Evolutionary conservation across 805 yeast species (phyloP), one percentile per base, ranked within the genome.

Genomic region (Candida morakotiae): DNA sequence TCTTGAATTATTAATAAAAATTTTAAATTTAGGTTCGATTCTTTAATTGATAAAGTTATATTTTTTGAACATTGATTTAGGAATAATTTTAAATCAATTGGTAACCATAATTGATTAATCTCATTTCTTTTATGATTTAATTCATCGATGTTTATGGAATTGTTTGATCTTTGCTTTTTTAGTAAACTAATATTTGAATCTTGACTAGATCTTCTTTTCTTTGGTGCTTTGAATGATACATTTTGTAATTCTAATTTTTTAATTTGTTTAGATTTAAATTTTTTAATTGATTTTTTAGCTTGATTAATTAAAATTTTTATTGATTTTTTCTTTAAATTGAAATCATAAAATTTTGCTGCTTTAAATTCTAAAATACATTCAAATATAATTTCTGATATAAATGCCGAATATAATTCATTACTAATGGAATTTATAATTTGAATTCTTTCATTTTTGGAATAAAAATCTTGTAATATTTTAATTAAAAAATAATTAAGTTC

Each of bases 321-420:
- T 1, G 52, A 39, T 2, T 31, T 43, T 15, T 35, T 45, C 41
- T 66, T 68, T 18, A 76, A 34, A 2, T 47, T 48, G 7, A 37
- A 48, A 0, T 58, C 46, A 30, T 71, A 53, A 29, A 66, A 52
- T 1, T 42, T 22, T n/a, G 63, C 70, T 0, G 93, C 83, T 31
- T 60, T 56, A 2, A 63, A 52, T 20, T 71, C 71, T 28, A 71
- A 48, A 0, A 64, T 56, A 3, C 60, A 53, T 26, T 71, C 55
- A 47, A 68, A 77, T 0, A 75, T 51, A 26, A 73, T 64, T 45
- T 83, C 89, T 30, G 73, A 68, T 28, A 85, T 49, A 47, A 84
- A 81, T 0, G 89, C 85, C 13, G 56, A 50, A 43, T 64, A 82
- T 1, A 85, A 52, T 28, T 79, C 84, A 1, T 55, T 48, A 1